These are phyloP conservation scores for Sclerotinia borealis DNA, from an alignment of 2,329 filamentous ascomycete species.

Conservation along the genomic window DNA sequence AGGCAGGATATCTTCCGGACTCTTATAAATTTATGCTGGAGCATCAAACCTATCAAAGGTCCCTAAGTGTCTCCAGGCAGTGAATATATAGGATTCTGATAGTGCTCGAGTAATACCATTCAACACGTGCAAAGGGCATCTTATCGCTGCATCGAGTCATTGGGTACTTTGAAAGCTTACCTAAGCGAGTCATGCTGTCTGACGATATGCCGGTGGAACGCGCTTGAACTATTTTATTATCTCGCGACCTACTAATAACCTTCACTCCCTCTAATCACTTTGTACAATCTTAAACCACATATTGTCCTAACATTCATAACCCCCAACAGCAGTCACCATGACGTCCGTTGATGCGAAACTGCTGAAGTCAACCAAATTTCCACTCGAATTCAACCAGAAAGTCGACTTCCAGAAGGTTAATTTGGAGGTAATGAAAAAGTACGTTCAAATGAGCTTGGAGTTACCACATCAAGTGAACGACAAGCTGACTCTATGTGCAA, in stretches of 20 bases:
- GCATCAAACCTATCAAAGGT: no score
- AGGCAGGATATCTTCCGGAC: no score
- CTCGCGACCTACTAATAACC: no score
- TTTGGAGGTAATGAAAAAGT: slow-evolving; percentile 97
- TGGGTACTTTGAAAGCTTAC: not conserved
- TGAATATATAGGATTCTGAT: no score
- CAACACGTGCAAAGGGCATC: not conserved
- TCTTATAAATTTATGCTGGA: no score
- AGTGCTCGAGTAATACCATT: no score
- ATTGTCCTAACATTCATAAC: not conserved
- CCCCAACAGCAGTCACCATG: slow-evolving; percentile 43
- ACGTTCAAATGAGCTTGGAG: slow-evolving; percentile 33
- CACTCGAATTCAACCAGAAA: slow-evolving; percentile 86
- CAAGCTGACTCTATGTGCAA: slow-evolving; percentile 17
- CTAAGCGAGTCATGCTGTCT: slow-evolving; percentile 1
- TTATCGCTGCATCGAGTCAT: not conserved
- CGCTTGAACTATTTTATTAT: not conserved
- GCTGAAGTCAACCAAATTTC: slow-evolving; percentile 87
- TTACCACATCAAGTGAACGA: slow-evolving; percentile 6
- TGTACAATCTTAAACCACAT: not conserved
- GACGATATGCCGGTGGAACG: not conserved
- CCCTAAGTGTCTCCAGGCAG: no score
- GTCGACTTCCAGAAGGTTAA: slow-evolving; percentile 98
- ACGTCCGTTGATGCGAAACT: slow-evolving; percentile 84
- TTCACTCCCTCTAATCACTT: not conserved